Base-by-base conservation (phyloP, 139 green algal genomes). In the Closterium sp. region DNA sequence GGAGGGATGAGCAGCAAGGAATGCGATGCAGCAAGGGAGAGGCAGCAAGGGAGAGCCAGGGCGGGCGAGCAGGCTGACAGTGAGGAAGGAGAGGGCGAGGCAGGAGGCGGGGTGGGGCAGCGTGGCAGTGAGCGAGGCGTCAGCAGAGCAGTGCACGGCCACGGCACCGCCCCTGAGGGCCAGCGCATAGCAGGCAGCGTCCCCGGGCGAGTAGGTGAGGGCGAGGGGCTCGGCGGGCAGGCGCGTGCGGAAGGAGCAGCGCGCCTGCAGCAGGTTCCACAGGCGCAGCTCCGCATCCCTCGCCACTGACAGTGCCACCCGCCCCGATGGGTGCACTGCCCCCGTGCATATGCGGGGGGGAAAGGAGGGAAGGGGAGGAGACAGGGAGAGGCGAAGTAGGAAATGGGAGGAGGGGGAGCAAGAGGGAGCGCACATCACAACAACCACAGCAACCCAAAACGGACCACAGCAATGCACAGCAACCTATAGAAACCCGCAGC, bases 221-320 rank as follows among this genome's bases (percentile, higher is more conserved):
- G 28, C 28, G 28, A 38, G 28, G 27, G 38, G 28, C 88, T 38
- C 19, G 34, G n/a, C 27, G 27, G 88, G 88, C 28, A 88, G 22
- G 28, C 34, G 29, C 27, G 88, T 86, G 88, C 38, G 42, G 88
- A 90, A 92, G 32, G 93, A 96, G 92, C 92, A 93, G 38, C 92
- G 90, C 70, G 96, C 96, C 70, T 97, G 97, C 21, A 95, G 73
- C 90, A 98, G 94, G 89, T 98, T 95, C 97, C 97, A 99, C 95
- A 99, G 97, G 21, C 96, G 93, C 94, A 99, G 93, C 2, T 50
- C 88, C 38, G 88, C 70, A 94, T 98, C 97, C n/a, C 96, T 92
- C 73, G 94, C 91, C n/a, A 96, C 94, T 0, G 95, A 97, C n/a
- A 99, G 96, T 21, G 96, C 97, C 70, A 98, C 30, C 21, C 91